These are phyloP conservation scores for Torrubiella hemipterigena DNA, from an alignment of 2,329 filamentous ascomycete genomes.

Conservation along the genomic window DNA sequence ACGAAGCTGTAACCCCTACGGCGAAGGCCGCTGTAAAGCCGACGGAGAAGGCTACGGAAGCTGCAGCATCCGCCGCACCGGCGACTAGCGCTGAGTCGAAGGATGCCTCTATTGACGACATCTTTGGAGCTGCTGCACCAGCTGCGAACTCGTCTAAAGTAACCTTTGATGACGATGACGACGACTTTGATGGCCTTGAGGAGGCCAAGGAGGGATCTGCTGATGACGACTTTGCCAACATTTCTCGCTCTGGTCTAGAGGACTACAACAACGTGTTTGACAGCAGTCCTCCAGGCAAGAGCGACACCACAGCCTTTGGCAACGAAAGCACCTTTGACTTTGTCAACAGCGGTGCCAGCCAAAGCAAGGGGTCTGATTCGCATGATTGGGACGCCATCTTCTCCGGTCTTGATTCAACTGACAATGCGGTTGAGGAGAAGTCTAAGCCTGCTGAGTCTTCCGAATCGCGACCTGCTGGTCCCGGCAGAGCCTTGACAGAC, in stretches of 20 bases:
- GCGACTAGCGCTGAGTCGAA: no score
- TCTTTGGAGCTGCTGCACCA: constrained; percentile 24
- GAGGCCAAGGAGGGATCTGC: constrained; percentile 72
- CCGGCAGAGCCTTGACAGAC: constrained; percentile 57
- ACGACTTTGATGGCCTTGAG: constrained; percentile 71
- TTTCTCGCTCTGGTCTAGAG: constrained; percentile 58
- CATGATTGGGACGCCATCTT: constrained; percentile 97
- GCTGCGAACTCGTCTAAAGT: constrained; percentile 24
- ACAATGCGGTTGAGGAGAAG: constrained; percentile 12
- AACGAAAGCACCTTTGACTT: constrained; percentile 50
- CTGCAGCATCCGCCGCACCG: no score
- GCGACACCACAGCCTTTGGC: constrained; percentile 37
- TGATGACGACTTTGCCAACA: constrained; percentile 69
- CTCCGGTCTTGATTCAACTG: constrained; percentile 56
- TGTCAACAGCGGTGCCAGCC: constrained; percentile 25
- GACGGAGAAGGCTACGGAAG: no score
- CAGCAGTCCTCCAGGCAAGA: constrained; percentile 48
- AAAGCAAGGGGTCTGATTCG: constrained; percentile 28
- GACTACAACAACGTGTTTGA: constrained; percentile 80
- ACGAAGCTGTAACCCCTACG: constrained; percentile 7
- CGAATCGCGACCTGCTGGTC: constrained; percentile 14
- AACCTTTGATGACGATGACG: constrained; percentile 64
- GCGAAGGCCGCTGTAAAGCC: no score
- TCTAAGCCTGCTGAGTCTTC: constrained; percentile 3
- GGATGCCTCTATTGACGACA: constrained; percentile 28